These are phyloP conservation scores for Ogataea trehaloabstinens DNA, from an alignment of 805 yeast species.

Conservation along the genomic window DNA sequence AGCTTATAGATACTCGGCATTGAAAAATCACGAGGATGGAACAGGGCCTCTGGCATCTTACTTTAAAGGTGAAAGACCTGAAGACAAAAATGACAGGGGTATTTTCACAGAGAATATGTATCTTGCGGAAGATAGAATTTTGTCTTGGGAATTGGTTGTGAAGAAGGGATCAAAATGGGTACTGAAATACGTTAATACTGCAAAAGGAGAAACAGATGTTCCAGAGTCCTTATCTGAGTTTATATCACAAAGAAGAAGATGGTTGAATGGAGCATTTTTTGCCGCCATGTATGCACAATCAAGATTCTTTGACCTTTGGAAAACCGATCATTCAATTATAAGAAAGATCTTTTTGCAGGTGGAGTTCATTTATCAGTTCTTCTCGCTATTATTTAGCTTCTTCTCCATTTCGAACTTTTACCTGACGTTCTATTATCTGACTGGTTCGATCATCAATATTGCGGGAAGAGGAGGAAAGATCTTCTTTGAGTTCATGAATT, in stretches of 20 bases:
- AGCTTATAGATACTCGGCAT: slow-evolving; percentile 88
- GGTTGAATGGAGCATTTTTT: slow-evolving; percentile 97
- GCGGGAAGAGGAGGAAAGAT: slow-evolving; percentile 76
- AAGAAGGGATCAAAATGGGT: slow-evolving; percentile 83
- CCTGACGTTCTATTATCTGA: slow-evolving; percentile 86
- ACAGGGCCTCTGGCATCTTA: slow-evolving; percentile 89
- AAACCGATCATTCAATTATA: slow-evolving; percentile 76
- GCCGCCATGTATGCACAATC: slow-evolving; percentile 89
- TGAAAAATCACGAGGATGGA: slow-evolving; percentile 82
- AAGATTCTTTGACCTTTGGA: slow-evolving; percentile 86
- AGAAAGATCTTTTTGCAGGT: slow-evolving; percentile 80
- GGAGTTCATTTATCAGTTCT: slow-evolving; percentile 85
- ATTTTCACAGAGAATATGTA: slow-evolving; percentile 97
- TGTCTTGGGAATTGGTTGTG: slow-evolving; percentile 95
- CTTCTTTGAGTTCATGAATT: slow-evolving; percentile 81
- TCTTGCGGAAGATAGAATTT: slow-evolving; percentile 92
- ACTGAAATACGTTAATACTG: slow-evolving; percentile 85
- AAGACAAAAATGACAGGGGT: slow-evolving; percentile 45
- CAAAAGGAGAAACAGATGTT: slow-evolving; percentile 95
- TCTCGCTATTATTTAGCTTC: slow-evolving; percentile 80
- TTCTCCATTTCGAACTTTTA: slow-evolving; percentile 91
- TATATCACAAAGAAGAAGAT: slow-evolving; percentile 93
- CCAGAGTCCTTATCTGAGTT: slow-evolving; percentile 95
- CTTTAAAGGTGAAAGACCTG: slow-evolving; percentile 74
- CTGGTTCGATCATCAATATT: slow-evolving; percentile 72